These are phyloP conservation scores for Annulohypoxylon nitens DNA, from an alignment of 495 filamentous ascomycete genomes.

Conservation along the genomic window DNA sequence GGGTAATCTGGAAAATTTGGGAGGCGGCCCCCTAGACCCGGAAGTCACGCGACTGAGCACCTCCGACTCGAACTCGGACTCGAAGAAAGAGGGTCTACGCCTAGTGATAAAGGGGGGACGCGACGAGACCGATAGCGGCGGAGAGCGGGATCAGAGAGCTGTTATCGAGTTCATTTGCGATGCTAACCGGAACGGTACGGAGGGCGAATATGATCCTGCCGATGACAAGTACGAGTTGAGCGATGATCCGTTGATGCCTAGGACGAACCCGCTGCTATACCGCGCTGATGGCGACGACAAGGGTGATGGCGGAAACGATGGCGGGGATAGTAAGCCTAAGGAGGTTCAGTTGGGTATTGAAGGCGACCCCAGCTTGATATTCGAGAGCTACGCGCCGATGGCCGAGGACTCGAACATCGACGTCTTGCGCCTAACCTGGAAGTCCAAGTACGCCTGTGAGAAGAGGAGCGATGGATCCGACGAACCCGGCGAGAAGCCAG, in stretches of 20 bases:
- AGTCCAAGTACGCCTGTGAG: slow-evolving; percentile 87
- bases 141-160: slow-evolving; percentile 70
- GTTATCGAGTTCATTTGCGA: slow-evolving; percentile 90
- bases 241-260: slow-evolving; percentile 21
- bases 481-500: slow-evolving; percentile 45
- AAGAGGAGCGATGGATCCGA: slow-evolving; percentile 60
- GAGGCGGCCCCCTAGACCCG: slow-evolving; percentile 69
- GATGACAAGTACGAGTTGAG: slow-evolving; percentile 57
- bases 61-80: slow-evolving; percentile 68
- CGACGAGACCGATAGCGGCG: slow-evolving; percentile 59
- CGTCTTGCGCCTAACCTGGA: slow-evolving; percentile 81
- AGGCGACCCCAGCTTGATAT: slow-evolving; percentile 72
- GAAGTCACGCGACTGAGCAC: slow-evolving; percentile 72
- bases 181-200: slow-evolving; percentile 73
- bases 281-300: slow-evolving; percentile 49
- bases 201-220: slow-evolving; percentile 68
- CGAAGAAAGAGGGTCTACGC: slow-evolving; percentile 74
- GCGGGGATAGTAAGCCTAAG: slow-evolving; percentile 55
- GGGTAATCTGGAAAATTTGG: slow-evolving; percentile 69
- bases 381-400: slow-evolving; percentile 73
- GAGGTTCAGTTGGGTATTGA: slow-evolving; percentile 60
- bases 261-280: slow-evolving; percentile 26
- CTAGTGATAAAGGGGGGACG: slow-evolving; percentile 77
- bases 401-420: slow-evolving; percentile 60
- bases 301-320: slow-evolving; percentile 49